These are phyloP conservation scores for Danielia oregonensis DNA, from an alignment of 805 yeast genomes.

Conservation along the genomic window DNA sequence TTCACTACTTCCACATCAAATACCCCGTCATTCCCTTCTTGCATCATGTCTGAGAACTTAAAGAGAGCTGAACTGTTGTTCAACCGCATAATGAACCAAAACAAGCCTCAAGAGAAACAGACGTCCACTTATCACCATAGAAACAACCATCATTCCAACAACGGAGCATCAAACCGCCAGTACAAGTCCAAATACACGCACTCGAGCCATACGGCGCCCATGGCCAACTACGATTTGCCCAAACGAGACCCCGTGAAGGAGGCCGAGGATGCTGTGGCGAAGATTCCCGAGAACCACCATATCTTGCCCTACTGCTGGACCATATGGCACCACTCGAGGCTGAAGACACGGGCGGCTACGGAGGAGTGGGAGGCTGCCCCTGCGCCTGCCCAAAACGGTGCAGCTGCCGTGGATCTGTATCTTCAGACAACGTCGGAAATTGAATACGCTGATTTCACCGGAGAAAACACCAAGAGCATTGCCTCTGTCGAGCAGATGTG, in stretches of 20 bases:
- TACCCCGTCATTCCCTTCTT: no score
- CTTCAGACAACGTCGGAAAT: constrained; percentile 44
- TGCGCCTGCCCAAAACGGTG: constrained; percentile 5
- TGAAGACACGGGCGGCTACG: constrained; percentile 15
- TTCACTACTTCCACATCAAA: no score
- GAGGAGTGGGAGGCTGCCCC: constrained; percentile 14
- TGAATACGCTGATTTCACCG: constrained; percentile 28
- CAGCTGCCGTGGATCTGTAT: constrained; percentile 40
- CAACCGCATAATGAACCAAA: constrained; percentile 44
- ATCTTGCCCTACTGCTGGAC: constrained; percentile 47
- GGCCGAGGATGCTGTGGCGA: constrained; percentile 27
- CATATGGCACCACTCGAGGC: constrained; percentile 45
- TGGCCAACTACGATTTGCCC: constrained; percentile 23
- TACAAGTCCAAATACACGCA: constrained; percentile 9
- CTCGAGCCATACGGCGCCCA: constrained; percentile 5
- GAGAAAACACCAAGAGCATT: constrained; percentile 25
- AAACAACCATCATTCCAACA: not conserved
- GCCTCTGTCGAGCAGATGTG: constrained; percentile 54
- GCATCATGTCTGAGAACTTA: constrained; percentile 41
- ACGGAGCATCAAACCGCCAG: constrained; percentile 7
- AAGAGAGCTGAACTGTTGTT: constrained; percentile 45
- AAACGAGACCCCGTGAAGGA: constrained; percentile 34
- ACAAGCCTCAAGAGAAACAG: constrained; percentile 11
- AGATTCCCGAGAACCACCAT: constrained; percentile 25
- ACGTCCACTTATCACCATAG: constrained; percentile 2